These are phyloP conservation scores for Dactylis glomerata DNA, from an alignment of 176 grass and related monocot genomes.

Conservation along the genomic window DNA sequence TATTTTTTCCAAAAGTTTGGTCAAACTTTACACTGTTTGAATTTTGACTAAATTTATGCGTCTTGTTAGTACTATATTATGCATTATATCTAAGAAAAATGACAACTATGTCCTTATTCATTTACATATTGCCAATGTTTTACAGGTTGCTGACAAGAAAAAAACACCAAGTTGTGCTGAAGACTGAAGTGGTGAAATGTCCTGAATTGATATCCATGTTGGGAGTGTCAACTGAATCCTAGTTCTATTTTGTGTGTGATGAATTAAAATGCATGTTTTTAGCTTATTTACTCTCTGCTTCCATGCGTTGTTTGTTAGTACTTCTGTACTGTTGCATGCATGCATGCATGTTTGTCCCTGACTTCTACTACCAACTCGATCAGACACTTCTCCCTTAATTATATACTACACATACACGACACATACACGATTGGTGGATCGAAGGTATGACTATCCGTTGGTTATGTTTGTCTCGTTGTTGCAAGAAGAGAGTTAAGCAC, in stretches of 20 bases:
- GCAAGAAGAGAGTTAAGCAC: neutral
- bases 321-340: neutral
- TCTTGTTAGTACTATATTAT: no score
- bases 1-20: no score
- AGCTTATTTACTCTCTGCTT: neutral
- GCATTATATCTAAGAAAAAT: no score
- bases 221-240: neutral
- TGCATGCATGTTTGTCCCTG: conserved; percentile 4
- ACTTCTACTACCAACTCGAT: conserved; percentile 21
- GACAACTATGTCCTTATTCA: neutral
- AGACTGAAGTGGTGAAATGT: conserved; percentile 2
- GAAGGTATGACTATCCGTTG: neutral
- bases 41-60: no score
- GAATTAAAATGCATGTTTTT: conserved; percentile 17
- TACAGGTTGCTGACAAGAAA: conserved; percentile 26
- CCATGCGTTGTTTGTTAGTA: neutral
- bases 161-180: neutral
- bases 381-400: neutral
- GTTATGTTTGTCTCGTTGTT: neutral
- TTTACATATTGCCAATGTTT: neutral
- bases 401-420: no score
- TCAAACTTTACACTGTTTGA: no score
- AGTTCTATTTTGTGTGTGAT: conserved; percentile 28
- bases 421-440: neutral
- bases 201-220: neutral